Evolutionary conservation across 1,139 yeast genomes (phyloP).

Genomic region (Blastobotrys elegans): DNA sequence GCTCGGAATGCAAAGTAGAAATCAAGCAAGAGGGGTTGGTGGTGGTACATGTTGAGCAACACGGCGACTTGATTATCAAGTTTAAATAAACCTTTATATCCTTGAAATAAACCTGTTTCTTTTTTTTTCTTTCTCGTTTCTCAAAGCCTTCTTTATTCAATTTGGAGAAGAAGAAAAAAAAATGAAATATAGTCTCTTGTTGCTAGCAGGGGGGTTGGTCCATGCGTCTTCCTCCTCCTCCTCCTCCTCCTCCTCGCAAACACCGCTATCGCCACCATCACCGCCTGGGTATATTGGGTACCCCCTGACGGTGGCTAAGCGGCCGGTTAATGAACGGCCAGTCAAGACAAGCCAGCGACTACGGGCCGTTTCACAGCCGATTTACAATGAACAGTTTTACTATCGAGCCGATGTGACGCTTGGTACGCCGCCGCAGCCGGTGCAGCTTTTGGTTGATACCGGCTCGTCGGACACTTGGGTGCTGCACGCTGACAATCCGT

Average conservation of each 20-base stretch:
- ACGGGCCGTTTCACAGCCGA: slow-evolving; percentile 12
- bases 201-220: not conserved
- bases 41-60: not conserved
- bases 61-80: not conserved
- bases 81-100: not conserved
- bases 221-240: not conserved
- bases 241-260: not conserved
- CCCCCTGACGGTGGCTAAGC: slow-evolving; percentile 4
- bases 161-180: not conserved
- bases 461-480: slow-evolving; percentile 70
- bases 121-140: too few relatives aligned
- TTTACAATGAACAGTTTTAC: slow-evolving; percentile 27
- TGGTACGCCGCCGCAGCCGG: slow-evolving; percentile 23
- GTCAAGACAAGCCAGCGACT: not conserved
- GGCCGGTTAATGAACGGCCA: not conserved
- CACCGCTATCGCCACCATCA: not conserved
- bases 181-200: not conserved
- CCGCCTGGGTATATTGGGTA: slow-evolving; percentile 5
- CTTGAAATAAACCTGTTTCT: too few relatives aligned
- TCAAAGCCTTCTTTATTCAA: too few relatives aligned
- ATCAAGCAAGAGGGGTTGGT: not conserved
- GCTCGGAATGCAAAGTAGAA: not conserved
- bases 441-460: slow-evolving; percentile 44
- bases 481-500: slow-evolving; percentile 27
- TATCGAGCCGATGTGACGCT: slow-evolving; percentile 27